These are phyloP conservation scores for Aschersonia sp. DNA, from an alignment of 2,329 filamentous ascomycete species.

Conservation along the genomic window DNA sequence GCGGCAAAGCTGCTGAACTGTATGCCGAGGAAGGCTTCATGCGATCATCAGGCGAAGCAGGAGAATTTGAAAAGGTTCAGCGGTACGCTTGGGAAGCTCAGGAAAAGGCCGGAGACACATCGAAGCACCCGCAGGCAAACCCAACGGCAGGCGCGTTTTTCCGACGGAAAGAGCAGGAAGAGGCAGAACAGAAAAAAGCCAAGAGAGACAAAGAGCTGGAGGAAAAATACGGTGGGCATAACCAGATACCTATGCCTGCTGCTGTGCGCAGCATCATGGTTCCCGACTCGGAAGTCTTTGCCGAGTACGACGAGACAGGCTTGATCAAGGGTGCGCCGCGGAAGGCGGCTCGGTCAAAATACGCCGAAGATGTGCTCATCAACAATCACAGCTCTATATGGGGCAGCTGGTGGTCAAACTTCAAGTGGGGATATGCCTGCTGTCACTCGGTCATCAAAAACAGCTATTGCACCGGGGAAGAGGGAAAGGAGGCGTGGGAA, in stretches of 20 bases:
- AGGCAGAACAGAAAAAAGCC: conserved; percentile 52
- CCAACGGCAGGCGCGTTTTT: conserved; percentile 81
- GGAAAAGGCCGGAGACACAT: conserved; percentile 64
- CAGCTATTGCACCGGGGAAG: conserved; percentile 91
- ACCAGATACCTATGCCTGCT: conserved; percentile 39
- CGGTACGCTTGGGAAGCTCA: conserved; percentile 91
- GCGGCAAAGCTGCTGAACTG: conserved; percentile 64
- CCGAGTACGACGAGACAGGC: conserved; percentile 89
- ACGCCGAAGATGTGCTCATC: conserved; percentile 70
- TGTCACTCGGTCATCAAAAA: conserved; percentile 92
- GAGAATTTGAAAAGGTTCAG: conserved; percentile 82
- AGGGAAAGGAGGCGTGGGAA: conserved; percentile 68
- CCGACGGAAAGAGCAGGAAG: conserved; percentile 65
- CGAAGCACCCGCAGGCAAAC: conserved; percentile 86
- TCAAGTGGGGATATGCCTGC: conserved; percentile 91
- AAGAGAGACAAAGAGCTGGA: conserved; percentile 56
- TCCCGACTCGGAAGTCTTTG: conserved; percentile 69
- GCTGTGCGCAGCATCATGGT: conserved; percentile 53
- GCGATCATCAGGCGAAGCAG: conserved; percentile 76
- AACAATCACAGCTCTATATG: conserved; percentile 90
- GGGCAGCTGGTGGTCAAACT: conserved; percentile 95
- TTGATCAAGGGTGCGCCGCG: conserved; percentile 77
- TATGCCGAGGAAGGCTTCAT: conserved; percentile 92
- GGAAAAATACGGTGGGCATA: conserved; percentile 69
- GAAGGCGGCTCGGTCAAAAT: conserved; percentile 72